Base-by-base conservation (phyloP, 805 yeast species). In the Zygosaccharomyces bailii region DNA sequence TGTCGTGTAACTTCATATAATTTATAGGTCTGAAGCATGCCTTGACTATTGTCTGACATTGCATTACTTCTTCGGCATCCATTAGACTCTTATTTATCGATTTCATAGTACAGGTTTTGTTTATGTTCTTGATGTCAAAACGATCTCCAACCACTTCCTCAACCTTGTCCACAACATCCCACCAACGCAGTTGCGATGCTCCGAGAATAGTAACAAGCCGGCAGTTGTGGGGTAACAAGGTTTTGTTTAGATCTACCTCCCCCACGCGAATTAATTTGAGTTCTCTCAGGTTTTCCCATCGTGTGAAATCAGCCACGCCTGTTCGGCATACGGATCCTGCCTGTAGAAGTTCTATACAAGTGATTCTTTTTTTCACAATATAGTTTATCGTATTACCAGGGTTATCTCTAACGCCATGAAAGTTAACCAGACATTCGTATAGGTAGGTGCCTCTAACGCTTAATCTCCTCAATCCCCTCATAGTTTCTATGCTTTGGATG, bases 401-500 rank as follows among this genome's bases (percentile, higher is more conserved):
- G 32, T 59, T 55, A 35, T 60, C 63, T 31, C 64, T 50, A 4
- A 53, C 47, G 8, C 68, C 67, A 34, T 61, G 65, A 9, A 54
- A 48, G 43, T 63, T 63, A 3, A 61, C 51, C 31, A 61, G 16
- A 5, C 53, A 36, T 29, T 56, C 61, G 42, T 52, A 61, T 16
- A 62, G 25, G 3, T 19, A 29, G 18, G 50, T 53, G 5, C 60
- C 58, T 27, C 55, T 42, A 4, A 55, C 54, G 5, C 42, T 27
- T 5, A 63, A 25, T 18, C 40, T 50, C 10, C 21, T 19, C 34
- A 63, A 35, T 40, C 50, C 49, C 25, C 52, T 56, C 59, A 63
- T 53, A 7, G 38, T 11, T 5, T 57, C 60, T 37, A 60, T 40
- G 23, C 43, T 35, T 19, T 48, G 44, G 4, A 56, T 44, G 21